Conservation (phyloP, 495 filamentous ascomycete genomes). For the Penicillium paradoxum region DNA sequence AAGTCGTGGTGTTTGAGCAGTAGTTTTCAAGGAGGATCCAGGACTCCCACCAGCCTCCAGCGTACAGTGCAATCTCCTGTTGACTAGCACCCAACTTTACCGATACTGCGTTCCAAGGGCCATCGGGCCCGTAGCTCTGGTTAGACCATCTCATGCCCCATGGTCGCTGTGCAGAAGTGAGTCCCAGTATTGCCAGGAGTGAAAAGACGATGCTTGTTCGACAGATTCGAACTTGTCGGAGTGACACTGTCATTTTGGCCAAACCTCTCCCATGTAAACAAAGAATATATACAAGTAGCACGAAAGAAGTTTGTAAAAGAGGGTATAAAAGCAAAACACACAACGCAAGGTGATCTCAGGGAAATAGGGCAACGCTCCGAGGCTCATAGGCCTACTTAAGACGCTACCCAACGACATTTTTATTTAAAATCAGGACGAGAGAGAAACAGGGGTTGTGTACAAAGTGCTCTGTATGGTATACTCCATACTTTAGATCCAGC, state of each 20-base stretch:
- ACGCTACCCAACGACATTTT: background rate
- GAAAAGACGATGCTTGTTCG: background rate
- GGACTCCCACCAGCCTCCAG: constrained; percentile 5
- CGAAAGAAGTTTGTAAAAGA: background rate
- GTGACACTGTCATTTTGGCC: background rate
- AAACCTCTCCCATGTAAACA: background rate
- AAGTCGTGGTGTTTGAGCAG: background rate
- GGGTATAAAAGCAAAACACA: background rate
- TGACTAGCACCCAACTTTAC: background rate
- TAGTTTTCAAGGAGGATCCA: background rate
- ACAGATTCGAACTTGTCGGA: background rate
- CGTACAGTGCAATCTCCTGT: constrained; percentile 3
- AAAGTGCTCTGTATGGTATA: too few relatives aligned
- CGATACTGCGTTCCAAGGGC: constrained; percentile 7
- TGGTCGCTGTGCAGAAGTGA: background rate
- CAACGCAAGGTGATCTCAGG: background rate
- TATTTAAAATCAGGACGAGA: background rate
- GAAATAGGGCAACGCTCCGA: background rate
- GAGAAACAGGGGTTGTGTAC: background rate
- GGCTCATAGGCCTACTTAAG: background rate
- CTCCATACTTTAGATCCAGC: background rate
- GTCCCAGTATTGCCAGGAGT: background rate
- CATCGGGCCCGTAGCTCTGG: constrained; percentile 7
- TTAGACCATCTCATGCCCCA: constrained; percentile 2
- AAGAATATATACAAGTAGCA: background rate